Conservation (phyloP, 2,329 filamentous ascomycete genomes). For the Dendrostoma leiphaemia region DNA sequence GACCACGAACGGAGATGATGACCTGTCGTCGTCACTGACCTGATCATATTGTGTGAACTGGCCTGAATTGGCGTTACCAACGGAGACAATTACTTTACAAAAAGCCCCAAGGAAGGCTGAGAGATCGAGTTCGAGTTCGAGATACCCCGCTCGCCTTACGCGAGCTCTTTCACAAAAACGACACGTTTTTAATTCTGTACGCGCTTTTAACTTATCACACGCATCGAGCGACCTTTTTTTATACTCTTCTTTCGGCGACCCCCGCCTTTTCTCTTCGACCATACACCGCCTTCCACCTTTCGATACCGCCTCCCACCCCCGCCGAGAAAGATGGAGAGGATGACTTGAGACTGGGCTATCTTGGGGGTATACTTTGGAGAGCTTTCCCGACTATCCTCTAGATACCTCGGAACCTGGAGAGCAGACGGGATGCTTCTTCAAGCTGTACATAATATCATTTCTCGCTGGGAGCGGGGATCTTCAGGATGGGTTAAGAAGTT, state of each 20-base stretch:
- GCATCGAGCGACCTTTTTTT: neutral
- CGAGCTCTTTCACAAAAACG: constrained; percentile 23
- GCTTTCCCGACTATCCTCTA: no score
- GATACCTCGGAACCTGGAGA: constrained; percentile 14
- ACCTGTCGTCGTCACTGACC: no score
- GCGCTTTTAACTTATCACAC: constrained; percentile 9
- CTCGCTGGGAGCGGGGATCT: no score
- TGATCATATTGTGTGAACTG: no score
- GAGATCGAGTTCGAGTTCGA: constrained; percentile 27
- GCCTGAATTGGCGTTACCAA: no score
- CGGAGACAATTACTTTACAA: neutral
- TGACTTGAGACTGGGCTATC: neutral
- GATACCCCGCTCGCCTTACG: constrained; percentile 29
- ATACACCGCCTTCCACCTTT: neutral
- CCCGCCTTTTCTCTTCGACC: neutral
- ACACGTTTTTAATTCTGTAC: constrained; percentile 8
- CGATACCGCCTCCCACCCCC: neutral
- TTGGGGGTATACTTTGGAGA: constrained; percentile 2
- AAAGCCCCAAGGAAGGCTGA: constrained; percentile 15
- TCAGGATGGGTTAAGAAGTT: neutral
- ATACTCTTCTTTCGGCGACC: neutral
- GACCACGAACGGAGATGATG: neutral
- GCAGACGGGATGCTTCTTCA: neutral
- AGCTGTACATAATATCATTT: neutral
- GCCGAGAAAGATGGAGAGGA: neutral